phyloP scores from a whole-genome alignment of 2,329 filamentous ascomycete species.

The Apiospora koreana region DNA sequence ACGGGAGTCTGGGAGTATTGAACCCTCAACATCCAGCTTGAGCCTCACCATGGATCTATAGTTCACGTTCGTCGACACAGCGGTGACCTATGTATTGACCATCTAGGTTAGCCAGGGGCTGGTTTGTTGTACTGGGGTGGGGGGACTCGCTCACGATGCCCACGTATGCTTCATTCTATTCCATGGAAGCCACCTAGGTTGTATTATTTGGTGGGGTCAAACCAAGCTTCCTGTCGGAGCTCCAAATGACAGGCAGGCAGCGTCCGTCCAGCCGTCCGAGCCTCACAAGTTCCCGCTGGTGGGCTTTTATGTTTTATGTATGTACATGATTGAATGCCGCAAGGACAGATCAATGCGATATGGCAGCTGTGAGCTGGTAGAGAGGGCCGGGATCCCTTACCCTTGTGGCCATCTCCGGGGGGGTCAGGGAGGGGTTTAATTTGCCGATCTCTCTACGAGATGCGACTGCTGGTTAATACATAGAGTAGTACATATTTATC shows the following conservation, averaged over 20 bases:
- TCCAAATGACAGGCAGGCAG: background rate
- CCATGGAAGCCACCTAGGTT: background rate
- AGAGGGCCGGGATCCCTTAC: background rate
- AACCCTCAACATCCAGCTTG: background rate
- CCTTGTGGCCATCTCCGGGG: background rate
- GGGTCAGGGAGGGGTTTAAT: background rate
- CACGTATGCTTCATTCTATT: background rate
- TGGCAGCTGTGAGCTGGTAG: background rate
- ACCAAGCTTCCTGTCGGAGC: background rate
- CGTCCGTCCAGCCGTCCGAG: background rate
- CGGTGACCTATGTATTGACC: background rate
- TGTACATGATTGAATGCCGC: background rate
- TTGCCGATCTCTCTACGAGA: background rate
- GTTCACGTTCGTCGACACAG: background rate
- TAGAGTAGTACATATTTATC: background rate
- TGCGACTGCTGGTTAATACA: background rate
- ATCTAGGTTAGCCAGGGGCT: slow-evolving; percentile 1
- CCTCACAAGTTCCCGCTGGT: background rate
- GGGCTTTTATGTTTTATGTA: background rate
- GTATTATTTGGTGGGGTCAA: background rate
- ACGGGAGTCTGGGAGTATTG: background rate
- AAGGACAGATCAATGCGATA: background rate
- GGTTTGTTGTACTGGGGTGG: background rate
- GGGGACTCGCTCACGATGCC: background rate
- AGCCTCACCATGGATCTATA: background rate